These are phyloP conservation scores for Omphalea diandra DNA, from an alignment of 441 rosid species.

Conservation along the genomic window DNA sequence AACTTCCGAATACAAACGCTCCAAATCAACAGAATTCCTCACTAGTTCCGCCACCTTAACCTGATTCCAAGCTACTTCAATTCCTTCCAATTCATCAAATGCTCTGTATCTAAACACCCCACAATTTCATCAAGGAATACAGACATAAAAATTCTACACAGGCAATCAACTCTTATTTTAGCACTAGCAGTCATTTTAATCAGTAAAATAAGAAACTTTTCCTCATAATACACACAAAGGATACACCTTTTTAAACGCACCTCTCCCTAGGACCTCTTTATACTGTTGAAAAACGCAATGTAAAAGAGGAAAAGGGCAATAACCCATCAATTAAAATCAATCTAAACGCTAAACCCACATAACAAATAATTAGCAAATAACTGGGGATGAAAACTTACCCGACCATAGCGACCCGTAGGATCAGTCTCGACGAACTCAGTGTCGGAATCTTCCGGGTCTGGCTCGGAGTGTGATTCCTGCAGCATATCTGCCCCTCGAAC, in stretches of 20 bases:
- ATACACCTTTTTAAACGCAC: slow-evolving; percentile 93
- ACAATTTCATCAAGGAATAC: slow-evolving; percentile 42
- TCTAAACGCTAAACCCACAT: slow-evolving; percentile 11
- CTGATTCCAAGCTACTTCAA: slow-evolving; percentile 88
- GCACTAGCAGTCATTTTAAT: not conserved
- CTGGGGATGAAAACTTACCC: slow-evolving; percentile 52
- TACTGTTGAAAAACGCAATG: slow-evolving; percentile 38
- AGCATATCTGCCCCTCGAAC: slow-evolving; percentile 43
- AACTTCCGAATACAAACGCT: slow-evolving; percentile 69
- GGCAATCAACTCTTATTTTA: not conserved
- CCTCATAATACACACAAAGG: slow-evolving; percentile 35
- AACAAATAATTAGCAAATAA: not conserved
- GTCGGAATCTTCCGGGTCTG: slow-evolving; percentile 61
- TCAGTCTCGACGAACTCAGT: slow-evolving; percentile 84
- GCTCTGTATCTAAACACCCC: slow-evolving; percentile 55
- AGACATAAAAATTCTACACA: not conserved
- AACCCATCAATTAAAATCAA: slow-evolving; percentile 14
- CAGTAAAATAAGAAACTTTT: slow-evolving; percentile 7
- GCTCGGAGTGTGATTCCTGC: slow-evolving; percentile 49
- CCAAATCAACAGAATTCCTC: slow-evolving; percentile 59
- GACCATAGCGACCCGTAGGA: slow-evolving; percentile 90
- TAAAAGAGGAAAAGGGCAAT: not conserved
- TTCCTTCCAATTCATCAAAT: slow-evolving; percentile 75
- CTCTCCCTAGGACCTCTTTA: slow-evolving; percentile 71
- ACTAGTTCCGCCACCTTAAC: slow-evolving; percentile 59